Conservation (phyloP, 257 asterid genomes). For the Scutellaria baicalensis region DNA sequence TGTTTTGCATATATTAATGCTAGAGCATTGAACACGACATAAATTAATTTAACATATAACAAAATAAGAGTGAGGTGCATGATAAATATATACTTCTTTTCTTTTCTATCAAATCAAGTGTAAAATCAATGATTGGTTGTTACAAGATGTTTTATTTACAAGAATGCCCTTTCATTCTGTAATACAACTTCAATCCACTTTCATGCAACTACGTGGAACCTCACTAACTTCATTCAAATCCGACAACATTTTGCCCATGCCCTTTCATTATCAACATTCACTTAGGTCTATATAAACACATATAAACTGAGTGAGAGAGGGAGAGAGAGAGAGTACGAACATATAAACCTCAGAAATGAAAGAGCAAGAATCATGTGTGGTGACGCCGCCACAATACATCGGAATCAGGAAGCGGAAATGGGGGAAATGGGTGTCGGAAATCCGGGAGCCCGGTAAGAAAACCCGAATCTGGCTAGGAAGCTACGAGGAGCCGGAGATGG, state of each 20-base stretch:
- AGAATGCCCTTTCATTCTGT: not conserved
- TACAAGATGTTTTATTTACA: not conserved
- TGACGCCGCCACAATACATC: not conserved
- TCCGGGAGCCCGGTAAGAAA: conserved; percentile 35
- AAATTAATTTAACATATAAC: too few species aligned
- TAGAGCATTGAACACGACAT: too few species aligned
- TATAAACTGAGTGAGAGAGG: not conserved
- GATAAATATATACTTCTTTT: too few species aligned
- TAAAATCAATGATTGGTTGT: too few species aligned
- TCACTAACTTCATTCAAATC: not conserved
- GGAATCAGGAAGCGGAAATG: conserved; percentile 34
- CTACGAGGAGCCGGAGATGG: conserved; percentile 35
- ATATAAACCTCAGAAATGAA: not conserved
- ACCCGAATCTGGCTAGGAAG: conserved; percentile 36
- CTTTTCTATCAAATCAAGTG: too few species aligned
- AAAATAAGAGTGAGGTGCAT: too few species aligned
- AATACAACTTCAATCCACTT: conserved; percentile 18
- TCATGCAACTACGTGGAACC: conserved; percentile 15
- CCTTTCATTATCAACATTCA: not conserved
- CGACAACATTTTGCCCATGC: not conserved
- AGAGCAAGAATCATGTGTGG: not conserved
- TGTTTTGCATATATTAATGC: too few species aligned
- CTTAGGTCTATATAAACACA: not conserved
- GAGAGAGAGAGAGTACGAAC: not conserved
- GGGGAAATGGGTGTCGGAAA: conserved; percentile 42